phyloP scores from a whole-genome alignment of 1,284 basidiomycete species.

The Trametes versicolor region DNA sequence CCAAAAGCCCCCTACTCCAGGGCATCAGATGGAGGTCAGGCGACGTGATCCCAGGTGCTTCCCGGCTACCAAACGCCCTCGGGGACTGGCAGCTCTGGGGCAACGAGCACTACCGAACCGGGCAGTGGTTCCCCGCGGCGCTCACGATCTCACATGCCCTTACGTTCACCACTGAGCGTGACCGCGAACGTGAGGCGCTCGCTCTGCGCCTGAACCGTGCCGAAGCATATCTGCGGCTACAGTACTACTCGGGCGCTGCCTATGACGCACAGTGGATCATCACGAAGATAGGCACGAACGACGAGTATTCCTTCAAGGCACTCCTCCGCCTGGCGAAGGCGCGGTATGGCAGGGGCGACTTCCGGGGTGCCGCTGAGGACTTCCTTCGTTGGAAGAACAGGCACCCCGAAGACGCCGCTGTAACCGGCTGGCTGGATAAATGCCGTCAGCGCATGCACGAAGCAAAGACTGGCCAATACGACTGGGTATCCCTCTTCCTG shows the following conservation, averaged over 20 bases:
- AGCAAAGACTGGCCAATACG: conserved; percentile 25
- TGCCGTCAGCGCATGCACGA: conserved; percentile 27
- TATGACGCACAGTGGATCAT: conserved; percentile 35
- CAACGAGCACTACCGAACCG: conserved; percentile 30
- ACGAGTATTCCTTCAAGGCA: conserved; percentile 15
- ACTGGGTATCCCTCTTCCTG: conserved; percentile 33
- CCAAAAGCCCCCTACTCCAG: conserved; percentile 18
- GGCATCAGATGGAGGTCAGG: conserved; percentile 27
- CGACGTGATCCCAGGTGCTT: neutral
- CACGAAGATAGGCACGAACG: conserved; percentile 1
- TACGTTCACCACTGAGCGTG: conserved; percentile 18
- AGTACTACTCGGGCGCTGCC: conserved; percentile 36
- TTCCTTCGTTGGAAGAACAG: conserved; percentile 25
- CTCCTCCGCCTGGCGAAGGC: conserved; percentile 27
- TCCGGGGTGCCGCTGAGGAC: conserved; percentile 15
- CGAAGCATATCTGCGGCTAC: conserved; percentile 36
- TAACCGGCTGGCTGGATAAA: conserved; percentile 25
- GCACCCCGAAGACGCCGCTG: conserved; percentile 25
- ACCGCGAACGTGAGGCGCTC: conserved; percentile 12
- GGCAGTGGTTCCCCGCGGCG: conserved; percentile 39
- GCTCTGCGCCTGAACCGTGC: conserved; percentile 35
- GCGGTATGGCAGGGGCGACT: conserved; percentile 29
- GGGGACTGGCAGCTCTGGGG: conserved; percentile 34
- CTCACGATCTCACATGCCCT: conserved; percentile 39
- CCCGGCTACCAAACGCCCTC: conserved; percentile 14